Evolutionary conservation across 2,329 filamentous ascomycete species (phyloP), one percentile per base, ranked within the genome.

Genomic region (Aspergillus novoparasiticus): DNA sequence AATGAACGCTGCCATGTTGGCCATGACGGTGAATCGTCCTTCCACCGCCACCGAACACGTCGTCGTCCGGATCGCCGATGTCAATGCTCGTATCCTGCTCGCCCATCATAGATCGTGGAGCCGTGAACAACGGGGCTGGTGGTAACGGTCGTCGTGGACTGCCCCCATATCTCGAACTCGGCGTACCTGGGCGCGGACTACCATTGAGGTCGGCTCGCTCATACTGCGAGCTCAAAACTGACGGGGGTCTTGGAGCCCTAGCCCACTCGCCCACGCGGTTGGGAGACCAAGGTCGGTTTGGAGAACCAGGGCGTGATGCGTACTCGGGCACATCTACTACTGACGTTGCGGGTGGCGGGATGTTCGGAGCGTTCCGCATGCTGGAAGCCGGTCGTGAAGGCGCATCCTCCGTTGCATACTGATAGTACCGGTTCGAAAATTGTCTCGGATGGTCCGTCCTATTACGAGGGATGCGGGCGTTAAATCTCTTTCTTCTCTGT

Each of bases 141-240:
- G 95, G 95, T 36, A 98, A 83, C 4, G 94, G 94, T 61, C 94
- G 86, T 69, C 93, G 87, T 12, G 94, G 92, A 73, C 93, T 96
- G 4, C 93, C 91, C 23, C 93, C 91, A 76, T 98, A 97, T 75
- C 89, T 86, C 2, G 93, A 94, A 0, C 93, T 93, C 1, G 94
- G 93, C 0, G 94, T 97, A 6, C 94, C 94, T 1, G 95, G 94
- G 63, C 95, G 84, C 8, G 95, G 94, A 65, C 88, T 94, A 56
- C 95, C 95, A 72, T 98, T 94, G 63, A 98, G 80, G 70, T 97
- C 94, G 26, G 89, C 85, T 0, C 93, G 92, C 77, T 98, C 95
- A 77, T 95, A 98, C 4, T 88, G 85, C 28, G 90, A 82, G 68
- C 84, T 88, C 0, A 89, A 87, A 1, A 76, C 73, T 0, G 78